Evolutionary conservation across 768 basidiomycete genomes (phyloP), one percentile per base, ranked within the genome.

Genomic region (Daedaleopsis sinensis): DNA sequence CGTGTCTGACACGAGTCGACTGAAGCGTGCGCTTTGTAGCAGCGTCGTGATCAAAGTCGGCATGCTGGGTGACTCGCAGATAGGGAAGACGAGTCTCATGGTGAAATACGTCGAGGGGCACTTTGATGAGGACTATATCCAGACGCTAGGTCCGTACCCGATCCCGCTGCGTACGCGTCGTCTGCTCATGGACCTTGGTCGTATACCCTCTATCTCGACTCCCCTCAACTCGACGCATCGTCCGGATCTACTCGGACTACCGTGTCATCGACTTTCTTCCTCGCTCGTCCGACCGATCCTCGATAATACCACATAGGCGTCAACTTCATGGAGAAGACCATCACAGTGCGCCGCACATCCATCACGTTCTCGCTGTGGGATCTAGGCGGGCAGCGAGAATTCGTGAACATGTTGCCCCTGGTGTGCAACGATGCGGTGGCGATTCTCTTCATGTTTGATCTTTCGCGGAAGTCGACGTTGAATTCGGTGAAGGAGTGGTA

Each of bases 401-500:
- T 99, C 76, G 97, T 99, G 67, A 96, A 96, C 78, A 98, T 98
- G 96, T 80, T 98, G 38, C 96, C 96, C 18, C 85, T 98, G 47
- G 96, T 98, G 65, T 98, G 95, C 78, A 98, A 98, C 72, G 96
- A 98, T 69, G 96, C 97, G n/a, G 96, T 98, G 59, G 97, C 97
- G 43, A 96, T 99, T 71, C 82, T 99, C 50, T 99, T 98, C 87
- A 98, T 98, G 97, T 99, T 99, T 73, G 97, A 99, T 79, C 84
- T 99, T 49, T 94, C 94, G 61, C 88, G 97, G 67, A 98, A 98
- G 77, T 93, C 93, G 62, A 99, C 97, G 46, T 77, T 99, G 64
- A 98, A 98, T 77, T 96, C 94, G 59, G 94, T 99, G 69, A 98
- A 98, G 78, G 97, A 99, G 77, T 99, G 97, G 97, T 99, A 98